Conservation (phyloP, 176 grass and related monocot genomes). For the Stipa capillata region DNA sequence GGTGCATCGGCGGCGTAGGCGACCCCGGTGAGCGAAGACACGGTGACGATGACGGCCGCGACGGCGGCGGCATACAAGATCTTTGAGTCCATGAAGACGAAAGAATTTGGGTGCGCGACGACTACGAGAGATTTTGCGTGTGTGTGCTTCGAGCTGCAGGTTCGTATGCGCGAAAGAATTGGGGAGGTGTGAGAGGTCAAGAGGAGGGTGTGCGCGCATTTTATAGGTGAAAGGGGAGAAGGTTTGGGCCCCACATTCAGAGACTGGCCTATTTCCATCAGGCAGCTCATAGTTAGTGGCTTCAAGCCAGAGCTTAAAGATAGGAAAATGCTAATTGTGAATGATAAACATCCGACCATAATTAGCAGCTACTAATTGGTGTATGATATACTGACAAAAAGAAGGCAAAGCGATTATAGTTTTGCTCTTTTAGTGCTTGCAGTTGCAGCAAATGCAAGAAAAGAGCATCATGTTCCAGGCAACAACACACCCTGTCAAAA, state of each 20-base stretch:
- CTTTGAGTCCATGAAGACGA: conserved; percentile 31
- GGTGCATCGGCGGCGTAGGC: conserved; percentile 45
- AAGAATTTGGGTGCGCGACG: neutral
- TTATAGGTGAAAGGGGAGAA: conserved; percentile 12
- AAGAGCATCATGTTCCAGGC: neutral
- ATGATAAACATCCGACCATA: neutral
- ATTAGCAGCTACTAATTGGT: neutral
- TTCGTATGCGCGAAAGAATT: neutral
- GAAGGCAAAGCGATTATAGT: neutral
- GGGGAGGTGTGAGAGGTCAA: neutral
- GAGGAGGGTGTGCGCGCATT: neutral
- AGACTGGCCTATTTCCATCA: conserved; percentile 26
- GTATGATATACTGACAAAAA: neutral
- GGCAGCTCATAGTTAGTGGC: conserved; percentile 22
- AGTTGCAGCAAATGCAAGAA: neutral
- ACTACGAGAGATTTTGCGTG: neutral
- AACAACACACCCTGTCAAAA: conserved; percentile 12
- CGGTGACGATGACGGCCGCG: conserved; percentile 24
- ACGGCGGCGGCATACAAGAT: conserved; percentile 5
- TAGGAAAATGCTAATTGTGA: conserved; percentile 1
- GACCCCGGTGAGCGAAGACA: conserved; percentile 33
- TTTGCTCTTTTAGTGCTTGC: too few species aligned
- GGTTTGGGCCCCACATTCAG: conserved; percentile 8
- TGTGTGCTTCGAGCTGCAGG: neutral
- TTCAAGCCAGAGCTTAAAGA: neutral